Conservation (phyloP, 768 basidiomycete genomes). For the Tulasnella sp. region DNA sequence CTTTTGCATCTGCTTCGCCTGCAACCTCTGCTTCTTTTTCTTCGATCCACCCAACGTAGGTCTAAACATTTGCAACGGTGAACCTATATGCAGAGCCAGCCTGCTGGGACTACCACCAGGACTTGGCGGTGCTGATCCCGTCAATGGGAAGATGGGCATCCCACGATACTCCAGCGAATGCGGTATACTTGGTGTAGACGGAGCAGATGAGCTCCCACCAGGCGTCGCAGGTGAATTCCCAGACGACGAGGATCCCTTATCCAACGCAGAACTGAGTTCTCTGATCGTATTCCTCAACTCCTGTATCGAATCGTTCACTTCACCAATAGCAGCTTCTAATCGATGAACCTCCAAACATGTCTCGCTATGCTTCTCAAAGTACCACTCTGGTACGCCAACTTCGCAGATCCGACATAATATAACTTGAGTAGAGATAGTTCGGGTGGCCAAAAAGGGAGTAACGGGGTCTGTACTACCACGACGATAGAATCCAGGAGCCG, state of each 20-base stretch:
- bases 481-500: slow-evolving; percentile 15
- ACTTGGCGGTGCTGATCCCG: slow-evolving; percentile 5
- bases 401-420: slow-evolving; percentile 98
- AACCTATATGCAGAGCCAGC: too few species aligned
- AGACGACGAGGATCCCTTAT: slow-evolving; percentile 14
- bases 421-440: slow-evolving; percentile 64
- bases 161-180: slow-evolving; percentile 66
- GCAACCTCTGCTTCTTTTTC: slow-evolving; percentile 9
- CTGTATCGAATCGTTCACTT: slow-evolving; percentile 83
- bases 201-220: slow-evolving; percentile 16
- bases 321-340: slow-evolving; percentile 85
- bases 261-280: slow-evolving; percentile 54
- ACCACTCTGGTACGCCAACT: slow-evolving; percentile 93
- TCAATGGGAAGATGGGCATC: slow-evolving; percentile 63
- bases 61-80: slow-evolving; percentile 66
- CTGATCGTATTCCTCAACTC: slow-evolving; percentile 81
- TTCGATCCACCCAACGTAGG: slow-evolving; percentile 30
- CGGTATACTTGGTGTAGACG: slow-evolving; percentile 43
- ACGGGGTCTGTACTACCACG: slow-evolving; percentile 31
- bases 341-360: slow-evolving; percentile 94
- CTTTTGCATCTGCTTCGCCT: slow-evolving; percentile 49
- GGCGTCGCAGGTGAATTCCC: background rate
- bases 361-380: slow-evolving; percentile 99
- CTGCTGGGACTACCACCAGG: background rate
- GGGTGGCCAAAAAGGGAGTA: slow-evolving; percentile 56